Base-by-base conservation (phyloP, 371 early-diverging fungal genomes). In the Haplosporangium sp. region DNA sequence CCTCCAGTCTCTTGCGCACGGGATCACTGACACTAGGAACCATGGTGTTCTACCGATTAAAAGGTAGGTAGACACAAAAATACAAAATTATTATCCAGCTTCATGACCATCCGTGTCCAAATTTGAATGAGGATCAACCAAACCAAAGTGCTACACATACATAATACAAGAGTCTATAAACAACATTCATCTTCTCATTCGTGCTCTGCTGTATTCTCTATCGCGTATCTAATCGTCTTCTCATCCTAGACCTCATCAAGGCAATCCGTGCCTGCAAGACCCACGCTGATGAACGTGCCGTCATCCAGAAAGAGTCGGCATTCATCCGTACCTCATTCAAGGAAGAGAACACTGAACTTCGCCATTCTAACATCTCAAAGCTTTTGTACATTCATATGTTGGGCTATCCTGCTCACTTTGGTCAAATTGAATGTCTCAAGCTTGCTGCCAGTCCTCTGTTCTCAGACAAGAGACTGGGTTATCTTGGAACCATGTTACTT, bases 381-480 rank as follows among this genome's bases (percentile, higher is more conserved):
- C 87, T 99, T 71, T 86, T 99, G 8, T 99, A 98, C 77, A 97
- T 99, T 69, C 96, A 97, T 82, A 95, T 99, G 97, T 92, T 99
- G 53, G 98, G 98, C 37, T 97, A 97, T 77, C 97, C 98, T 42
- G 97, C 98, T 50, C 98, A 98, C 82, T 99, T 98, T 83, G 99
- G 99, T 17, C 98, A 99, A 87, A 96, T 99, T 75, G 98, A 99
- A 83, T 99, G 98, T 78, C 85, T 99, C 55, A 99, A 99, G 84
- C 85, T 99, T 61, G 98, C 96, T 2, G 98, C 98, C 35, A 94
- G 95, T 35, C 92, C 95, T 9, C 87, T 92, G 71, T 98, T 96
- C 84, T 88, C 97, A 6, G 98, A 99, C 84, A 99, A 99, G 84
- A 92, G 98, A 58, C 85, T 99, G 40, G 98, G 98, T 13, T 98